Evolutionary conservation across 2,329 filamentous ascomycete species (phyloP).

Genomic region (Trichoderma sp.): DNA sequence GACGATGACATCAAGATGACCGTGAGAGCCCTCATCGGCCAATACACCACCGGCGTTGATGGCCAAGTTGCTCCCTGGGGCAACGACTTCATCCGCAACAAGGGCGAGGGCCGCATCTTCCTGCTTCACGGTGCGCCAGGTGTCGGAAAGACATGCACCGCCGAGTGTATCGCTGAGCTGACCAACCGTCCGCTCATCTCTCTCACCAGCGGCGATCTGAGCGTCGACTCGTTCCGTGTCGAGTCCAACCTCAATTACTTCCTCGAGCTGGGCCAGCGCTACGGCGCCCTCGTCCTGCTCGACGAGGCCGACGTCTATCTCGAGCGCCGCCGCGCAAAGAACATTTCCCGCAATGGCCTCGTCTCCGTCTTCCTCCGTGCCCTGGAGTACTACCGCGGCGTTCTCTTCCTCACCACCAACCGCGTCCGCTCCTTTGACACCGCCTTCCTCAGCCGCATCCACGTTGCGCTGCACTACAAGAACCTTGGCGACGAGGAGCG

Average conservation of each 20-base stretch:
- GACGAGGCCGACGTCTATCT: slow-evolving; percentile 62
- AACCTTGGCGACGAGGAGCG: slow-evolving; percentile 41
- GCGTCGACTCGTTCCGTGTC: slow-evolving; percentile 37
- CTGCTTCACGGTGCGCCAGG: slow-evolving; percentile 52
- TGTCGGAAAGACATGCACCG: slow-evolving; percentile 57
- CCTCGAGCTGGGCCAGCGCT: slow-evolving; percentile 48
- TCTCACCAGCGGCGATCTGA: slow-evolving; percentile 50
- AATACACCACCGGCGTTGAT: slow-evolving; percentile 40
- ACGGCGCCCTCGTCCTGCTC: slow-evolving; percentile 51
- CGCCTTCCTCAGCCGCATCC: slow-evolving; percentile 49
- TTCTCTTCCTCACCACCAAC: slow-evolving; percentile 52
- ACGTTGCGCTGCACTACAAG: slow-evolving; percentile 48
- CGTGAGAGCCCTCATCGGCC: slow-evolving; percentile 46
- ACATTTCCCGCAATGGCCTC: slow-evolving; percentile 47
- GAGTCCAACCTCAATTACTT: slow-evolving; percentile 47
- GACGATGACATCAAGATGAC: slow-evolving; percentile 48
- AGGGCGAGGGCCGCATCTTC: slow-evolving; percentile 50
- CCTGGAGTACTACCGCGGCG: slow-evolving; percentile 50
- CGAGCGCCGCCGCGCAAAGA: slow-evolving; percentile 45
- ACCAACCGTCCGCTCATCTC: slow-evolving; percentile 50
- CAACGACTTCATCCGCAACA: slow-evolving; percentile 48
- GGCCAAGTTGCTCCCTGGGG: slow-evolving; percentile 44
- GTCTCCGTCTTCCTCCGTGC: slow-evolving; percentile 50
- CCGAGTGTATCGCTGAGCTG: slow-evolving; percentile 52
- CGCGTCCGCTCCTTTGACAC: slow-evolving; percentile 46